These are phyloP conservation scores for Samsoniella hepiali DNA, from an alignment of 2,329 filamentous ascomycete species.

Conservation along the genomic window DNA sequence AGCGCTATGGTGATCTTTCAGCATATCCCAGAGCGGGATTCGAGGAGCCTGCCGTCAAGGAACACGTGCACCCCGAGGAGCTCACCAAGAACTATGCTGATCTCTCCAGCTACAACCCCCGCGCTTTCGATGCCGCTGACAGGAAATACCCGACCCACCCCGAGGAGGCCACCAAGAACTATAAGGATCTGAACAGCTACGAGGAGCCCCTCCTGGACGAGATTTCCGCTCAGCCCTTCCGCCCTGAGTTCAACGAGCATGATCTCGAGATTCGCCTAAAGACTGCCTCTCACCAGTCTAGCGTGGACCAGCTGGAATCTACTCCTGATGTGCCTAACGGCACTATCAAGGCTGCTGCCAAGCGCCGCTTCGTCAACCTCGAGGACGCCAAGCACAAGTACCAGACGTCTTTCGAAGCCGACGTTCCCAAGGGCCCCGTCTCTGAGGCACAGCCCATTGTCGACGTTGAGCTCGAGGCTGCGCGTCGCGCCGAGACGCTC, in stretches of 20 bases:
- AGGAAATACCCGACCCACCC: slow-evolving; percentile 30
- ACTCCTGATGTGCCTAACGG: background rate
- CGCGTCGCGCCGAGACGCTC: slow-evolving; percentile 11
- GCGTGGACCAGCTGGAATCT: background rate
- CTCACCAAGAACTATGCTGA: slow-evolving; percentile 40
- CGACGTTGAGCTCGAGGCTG: slow-evolving; percentile 8
- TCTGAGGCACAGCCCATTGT: slow-evolving; percentile 1
- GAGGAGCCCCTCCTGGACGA: slow-evolving; percentile 25
- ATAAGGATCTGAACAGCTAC: slow-evolving; percentile 28
- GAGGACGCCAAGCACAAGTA: slow-evolving; percentile 17
- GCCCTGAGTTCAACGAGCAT: slow-evolving; percentile 3
- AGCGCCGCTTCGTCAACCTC: slow-evolving; percentile 12
- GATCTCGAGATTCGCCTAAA: slow-evolving; percentile 5
- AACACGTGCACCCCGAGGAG: slow-evolving; percentile 37
- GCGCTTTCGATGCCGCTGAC: slow-evolving; percentile 28
- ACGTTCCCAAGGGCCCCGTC: background rate
- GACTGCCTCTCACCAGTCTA: slow-evolving; percentile 14
- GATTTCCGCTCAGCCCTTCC: background rate
- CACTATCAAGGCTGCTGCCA: slow-evolving; percentile 8
- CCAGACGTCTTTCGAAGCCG: slow-evolving; percentile 12
- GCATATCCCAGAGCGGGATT: slow-evolving; percentile 32
- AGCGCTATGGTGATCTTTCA: slow-evolving; percentile 33
- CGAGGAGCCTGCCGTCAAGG: slow-evolving; percentile 27
- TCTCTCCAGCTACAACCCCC: slow-evolving; percentile 38
- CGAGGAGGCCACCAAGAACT: slow-evolving; percentile 29